These are phyloP conservation scores for Chalciporus sphaerocephalus DNA, from an alignment of 768 basidiomycete species.

Conservation along the genomic window DNA sequence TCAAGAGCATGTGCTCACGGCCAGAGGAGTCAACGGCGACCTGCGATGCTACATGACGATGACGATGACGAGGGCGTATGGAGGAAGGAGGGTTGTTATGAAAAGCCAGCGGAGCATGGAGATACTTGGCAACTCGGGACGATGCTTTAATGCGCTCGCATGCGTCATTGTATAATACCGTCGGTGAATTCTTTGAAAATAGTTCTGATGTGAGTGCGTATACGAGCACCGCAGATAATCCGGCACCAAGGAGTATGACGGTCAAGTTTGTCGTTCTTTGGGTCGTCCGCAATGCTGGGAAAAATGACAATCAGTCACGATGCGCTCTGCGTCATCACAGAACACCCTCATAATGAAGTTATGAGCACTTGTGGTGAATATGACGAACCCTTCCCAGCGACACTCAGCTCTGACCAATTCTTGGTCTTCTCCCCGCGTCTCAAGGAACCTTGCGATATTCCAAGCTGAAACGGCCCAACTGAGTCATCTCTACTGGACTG, in stretches of 20 bases:
- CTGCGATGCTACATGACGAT: conserved; percentile 77
- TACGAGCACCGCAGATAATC: conserved; percentile 64
- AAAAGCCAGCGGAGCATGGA: conserved; percentile 65
- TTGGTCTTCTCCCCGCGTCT: conserved; percentile 52
- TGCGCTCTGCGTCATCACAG: not conserved
- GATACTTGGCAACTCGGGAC: conserved; percentile 54
- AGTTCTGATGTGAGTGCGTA: conserved; percentile 81
- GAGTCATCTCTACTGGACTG: conserved; percentile 47
- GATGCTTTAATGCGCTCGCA: conserved; percentile 49
- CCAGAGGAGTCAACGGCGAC: conserved; percentile 69
- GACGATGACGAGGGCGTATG: conserved; percentile 73
- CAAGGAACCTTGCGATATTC: conserved; percentile 54
- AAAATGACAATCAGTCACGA: not conserved
- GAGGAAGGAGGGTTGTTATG: conserved; percentile 80
- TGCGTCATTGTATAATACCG: conserved; percentile 66
- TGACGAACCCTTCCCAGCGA: conserved; percentile 67
- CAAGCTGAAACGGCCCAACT: conserved; percentile 76
- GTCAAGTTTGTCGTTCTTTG: conserved; percentile 49
- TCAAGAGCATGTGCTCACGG: conserved; percentile 78
- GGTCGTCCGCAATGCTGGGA: conserved; percentile 33
- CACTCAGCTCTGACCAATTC: conserved; percentile 77
- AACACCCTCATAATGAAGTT: not conserved
- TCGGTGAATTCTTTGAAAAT: conserved; percentile 85
- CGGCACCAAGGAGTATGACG: conserved; percentile 71
- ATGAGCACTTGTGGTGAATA: not conserved